Conservation (phyloP, 2,329 filamentous ascomycete genomes). For the Cryphonectria nitschkei region DNA sequence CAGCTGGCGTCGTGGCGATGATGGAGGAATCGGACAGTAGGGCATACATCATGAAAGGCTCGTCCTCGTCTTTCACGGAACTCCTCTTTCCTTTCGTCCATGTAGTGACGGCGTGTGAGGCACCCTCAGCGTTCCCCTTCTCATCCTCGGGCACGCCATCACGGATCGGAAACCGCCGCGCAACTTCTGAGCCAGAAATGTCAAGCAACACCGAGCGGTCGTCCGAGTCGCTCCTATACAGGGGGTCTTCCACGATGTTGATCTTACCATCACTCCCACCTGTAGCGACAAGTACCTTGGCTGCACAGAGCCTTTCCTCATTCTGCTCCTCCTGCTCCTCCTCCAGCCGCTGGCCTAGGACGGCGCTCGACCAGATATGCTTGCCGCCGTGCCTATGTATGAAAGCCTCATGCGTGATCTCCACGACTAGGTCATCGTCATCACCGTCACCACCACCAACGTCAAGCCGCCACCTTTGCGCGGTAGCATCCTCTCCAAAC, state of each 20-base stretch:
- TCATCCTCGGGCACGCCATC: background rate
- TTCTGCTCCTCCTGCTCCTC: constrained; percentile 28
- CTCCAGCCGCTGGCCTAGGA: constrained; percentile 37
- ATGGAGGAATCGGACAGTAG: constrained; percentile 59
- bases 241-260: constrained; percentile 46
- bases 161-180: background rate
- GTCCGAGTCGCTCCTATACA: constrained; percentile 14
- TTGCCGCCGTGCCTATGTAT: constrained; percentile 78
- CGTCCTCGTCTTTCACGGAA: constrained; percentile 14
- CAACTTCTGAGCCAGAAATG: background rate
- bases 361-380: constrained; percentile 80
- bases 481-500: constrained; percentile 82
- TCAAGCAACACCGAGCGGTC: background rate
- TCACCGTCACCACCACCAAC: constrained; percentile 36
- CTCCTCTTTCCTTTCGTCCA: background rate
- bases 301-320: background rate
- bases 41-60: constrained; percentile 53
- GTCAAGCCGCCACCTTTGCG: constrained; percentile 69
- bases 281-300: constrained; percentile 57
- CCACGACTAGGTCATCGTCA: constrained; percentile 30
- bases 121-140: background rate
- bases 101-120: background rate
- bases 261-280: constrained; percentile 85
- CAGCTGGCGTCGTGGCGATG: constrained; percentile 63
- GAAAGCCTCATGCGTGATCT: constrained; percentile 57